Evolutionary conservation across 352 stramenopile species (phyloP).

Genomic region (Phytophthora europaea): DNA sequence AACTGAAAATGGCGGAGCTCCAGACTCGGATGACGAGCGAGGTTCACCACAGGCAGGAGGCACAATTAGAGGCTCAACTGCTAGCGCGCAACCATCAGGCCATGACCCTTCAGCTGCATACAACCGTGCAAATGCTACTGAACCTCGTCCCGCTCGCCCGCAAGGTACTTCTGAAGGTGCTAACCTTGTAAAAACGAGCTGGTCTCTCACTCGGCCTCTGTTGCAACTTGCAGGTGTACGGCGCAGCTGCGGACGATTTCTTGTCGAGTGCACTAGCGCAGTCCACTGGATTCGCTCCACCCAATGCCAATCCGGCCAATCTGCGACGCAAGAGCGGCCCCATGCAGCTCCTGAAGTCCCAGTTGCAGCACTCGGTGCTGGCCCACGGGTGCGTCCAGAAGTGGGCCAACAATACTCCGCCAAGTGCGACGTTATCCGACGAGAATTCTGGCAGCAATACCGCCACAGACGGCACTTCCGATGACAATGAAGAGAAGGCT

Average conservation of each 20-base stretch:
- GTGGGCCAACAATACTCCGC: constrained; percentile 52
- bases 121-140: constrained; percentile 78
- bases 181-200: neutral
- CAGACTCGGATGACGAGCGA: constrained; percentile 45
- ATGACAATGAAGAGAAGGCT: constrained; percentile 18
- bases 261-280: constrained; percentile 65
- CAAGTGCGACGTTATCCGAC: constrained; percentile 15
- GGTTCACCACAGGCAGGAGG: constrained; percentile 61
- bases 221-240: constrained; percentile 58
- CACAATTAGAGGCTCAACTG: constrained; percentile 63
- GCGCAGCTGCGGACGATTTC: constrained; percentile 65
- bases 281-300: constrained; percentile 38
- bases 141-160: constrained; percentile 72
- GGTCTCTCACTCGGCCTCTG: neutral
- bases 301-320: neutral
- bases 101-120: constrained; percentile 80
- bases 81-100: constrained; percentile 74
- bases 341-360: constrained; percentile 56
- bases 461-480: neutral
- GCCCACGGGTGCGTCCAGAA: constrained; percentile 65
- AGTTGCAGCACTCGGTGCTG: constrained; percentile 64
- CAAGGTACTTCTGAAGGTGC: constrained; percentile 37
- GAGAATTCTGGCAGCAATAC: constrained; percentile 12
- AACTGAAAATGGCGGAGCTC: constrained; percentile 44
- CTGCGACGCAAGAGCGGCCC: constrained; percentile 34